Base-by-base conservation (phyloP, 2,329 filamentous ascomycete species). In the Colletotrichum plurivorum region DNA sequence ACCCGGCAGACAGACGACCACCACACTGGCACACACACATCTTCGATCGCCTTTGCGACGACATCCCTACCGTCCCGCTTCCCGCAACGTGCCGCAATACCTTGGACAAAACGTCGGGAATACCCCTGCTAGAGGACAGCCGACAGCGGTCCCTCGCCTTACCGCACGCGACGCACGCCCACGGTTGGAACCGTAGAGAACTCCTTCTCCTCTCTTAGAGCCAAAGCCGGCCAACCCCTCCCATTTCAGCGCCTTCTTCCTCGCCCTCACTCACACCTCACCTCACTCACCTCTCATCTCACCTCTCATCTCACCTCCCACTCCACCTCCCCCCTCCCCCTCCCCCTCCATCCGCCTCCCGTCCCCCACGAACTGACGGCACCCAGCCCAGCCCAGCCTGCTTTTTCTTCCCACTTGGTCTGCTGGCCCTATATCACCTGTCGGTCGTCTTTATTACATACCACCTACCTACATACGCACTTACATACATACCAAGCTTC, bases 41-140 rank as follows among this genome's bases (percentile, higher is more conserved):
- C 41, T 7, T n/a, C 41, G 41, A 43, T 65, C 41, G 41, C 48
- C 49, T 65, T 53, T 64, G 61, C 61, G 65, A 65, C 65, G 61
- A 25, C 54, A 65, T 68, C 65, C 65, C 61, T 68, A 68, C 61
- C 65, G 54, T 68, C 65, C 61, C 61, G 65, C 65, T 59, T 54
- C 65, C 65, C 65, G 65, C 65, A 68, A 61, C 65, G 53, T 54
- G 61, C 65, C 65, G 65, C 65, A 58, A 65, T 61, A 49, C 31
- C 10, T 36, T 45, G 53, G 60, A 65, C 61, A 68, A 65, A 59
- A 58, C 65, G 65, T 68, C 61, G 61, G 65, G 61, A 49, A 54
- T 15, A 68, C 41, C 65, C 65, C 61, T 68, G 65, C 54, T 58
- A 20, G 53, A 46, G 53, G 46, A 68, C 54, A 65, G 39, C 60